Conservation (phyloP, 2,329 filamentous ascomycete genomes). For the Ophiostoma himal-ulmi region DNA sequence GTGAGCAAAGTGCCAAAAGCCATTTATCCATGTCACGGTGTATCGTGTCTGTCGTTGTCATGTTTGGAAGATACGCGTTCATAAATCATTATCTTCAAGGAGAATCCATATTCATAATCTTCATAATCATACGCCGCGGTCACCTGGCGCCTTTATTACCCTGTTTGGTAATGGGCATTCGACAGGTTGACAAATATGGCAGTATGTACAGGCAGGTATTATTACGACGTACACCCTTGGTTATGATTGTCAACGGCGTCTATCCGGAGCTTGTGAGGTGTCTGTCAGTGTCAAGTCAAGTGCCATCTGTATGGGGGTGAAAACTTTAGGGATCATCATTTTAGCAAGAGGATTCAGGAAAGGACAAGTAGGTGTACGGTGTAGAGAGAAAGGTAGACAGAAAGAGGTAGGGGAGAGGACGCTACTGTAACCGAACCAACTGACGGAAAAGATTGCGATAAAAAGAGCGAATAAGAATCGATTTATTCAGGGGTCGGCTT, state of each 20-base stretch:
- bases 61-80: not conserved
- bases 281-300: slow-evolving; percentile 2
- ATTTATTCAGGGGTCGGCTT: too few species aligned
- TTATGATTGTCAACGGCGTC: not conserved
- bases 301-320: not conserved
- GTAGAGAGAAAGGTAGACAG: not conserved
- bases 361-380: not conserved
- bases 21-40: not conserved
- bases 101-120: not conserved
- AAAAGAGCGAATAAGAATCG: too few species aligned
- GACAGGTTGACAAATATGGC: not conserved
- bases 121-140: not conserved
- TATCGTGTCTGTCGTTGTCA: not conserved
- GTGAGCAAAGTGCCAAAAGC: slow-evolving; percentile 8
- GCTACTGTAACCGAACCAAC: not conserved
- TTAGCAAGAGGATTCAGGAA: not conserved
- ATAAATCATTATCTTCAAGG: not conserved
- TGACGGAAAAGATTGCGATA: not conserved
- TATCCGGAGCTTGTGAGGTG: not conserved
- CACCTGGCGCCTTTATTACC: not conserved
- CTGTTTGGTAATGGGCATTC: not conserved
- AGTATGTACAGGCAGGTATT: not conserved
- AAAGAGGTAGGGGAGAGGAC: not conserved
- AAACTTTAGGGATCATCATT: not conserved
- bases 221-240: not conserved